These are phyloP conservation scores for Aspergillus intermedius DNA, from an alignment of 2,329 filamentous ascomycete species.

Conservation along the genomic window DNA sequence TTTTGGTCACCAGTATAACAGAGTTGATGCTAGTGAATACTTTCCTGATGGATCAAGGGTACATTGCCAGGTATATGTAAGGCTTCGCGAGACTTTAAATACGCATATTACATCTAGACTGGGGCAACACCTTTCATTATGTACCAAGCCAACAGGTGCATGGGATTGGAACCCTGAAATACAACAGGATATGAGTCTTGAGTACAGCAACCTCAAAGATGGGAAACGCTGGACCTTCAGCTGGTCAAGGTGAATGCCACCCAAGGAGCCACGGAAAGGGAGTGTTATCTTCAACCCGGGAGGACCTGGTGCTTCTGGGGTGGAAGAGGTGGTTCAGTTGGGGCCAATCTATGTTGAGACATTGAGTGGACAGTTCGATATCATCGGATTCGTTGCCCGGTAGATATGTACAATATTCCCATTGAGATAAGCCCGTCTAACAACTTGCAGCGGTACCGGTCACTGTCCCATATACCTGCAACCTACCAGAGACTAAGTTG, in stretches of 20 bases:
- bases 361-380: background rate
- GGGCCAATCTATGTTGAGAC: background rate
- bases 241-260: constrained; percentile 21
- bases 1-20: too few relatives aligned
- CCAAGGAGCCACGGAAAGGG: constrained; percentile 22
- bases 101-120: too few relatives aligned
- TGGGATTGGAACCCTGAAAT: too few relatives aligned
- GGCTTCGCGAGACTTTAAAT: too few relatives aligned
- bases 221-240: constrained; percentile 19
- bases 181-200: too few relatives aligned
- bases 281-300: constrained; percentile 30
- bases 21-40: too few relatives aligned
- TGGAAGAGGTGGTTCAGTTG: constrained; percentile 1
- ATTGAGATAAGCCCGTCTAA: too few relatives aligned
- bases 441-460: background rate
- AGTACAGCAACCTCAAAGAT: constrained; percentile 22
- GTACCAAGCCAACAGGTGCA: too few relatives aligned
- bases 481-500: background rate
- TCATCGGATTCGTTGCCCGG: background rate
- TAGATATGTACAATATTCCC: background rate
- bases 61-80: too few relatives aligned
- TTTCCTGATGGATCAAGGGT: too few relatives aligned
- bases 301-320: constrained; percentile 21
- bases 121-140: too few relatives aligned
- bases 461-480: constrained; percentile 2